phyloP scores from a whole-genome alignment of 2,329 filamentous ascomycete genomes.

The Pyrenophora teres region DNA sequence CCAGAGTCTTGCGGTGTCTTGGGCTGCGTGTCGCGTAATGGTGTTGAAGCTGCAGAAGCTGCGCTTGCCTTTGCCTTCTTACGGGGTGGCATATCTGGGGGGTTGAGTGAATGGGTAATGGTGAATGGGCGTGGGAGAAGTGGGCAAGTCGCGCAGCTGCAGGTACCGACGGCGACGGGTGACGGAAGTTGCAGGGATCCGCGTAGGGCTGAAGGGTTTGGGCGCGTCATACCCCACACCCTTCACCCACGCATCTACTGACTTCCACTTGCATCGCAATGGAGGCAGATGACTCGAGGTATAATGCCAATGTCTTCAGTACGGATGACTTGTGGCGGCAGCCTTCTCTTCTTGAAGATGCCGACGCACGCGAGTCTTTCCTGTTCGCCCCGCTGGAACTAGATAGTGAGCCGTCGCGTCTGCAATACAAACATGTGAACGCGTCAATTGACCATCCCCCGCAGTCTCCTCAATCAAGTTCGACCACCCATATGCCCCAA shows the following conservation, averaged over 20 bases:
- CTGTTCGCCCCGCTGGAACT: conserved; percentile 44
- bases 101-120: neutral
- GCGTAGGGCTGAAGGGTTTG: conserved; percentile 36
- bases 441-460: conserved; percentile 21
- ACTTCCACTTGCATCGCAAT: conserved; percentile 14
- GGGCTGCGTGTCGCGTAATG: conserved; percentile 48
- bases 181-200: conserved; percentile 22
- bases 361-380: conserved; percentile 28
- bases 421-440: conserved; percentile 13
- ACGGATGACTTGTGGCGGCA: conserved; percentile 65
- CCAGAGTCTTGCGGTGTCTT: conserved; percentile 48
- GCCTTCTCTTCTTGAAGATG: conserved; percentile 53
- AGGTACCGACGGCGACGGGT: neutral
- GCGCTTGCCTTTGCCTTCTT: conserved; percentile 67
- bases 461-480: conserved; percentile 44
- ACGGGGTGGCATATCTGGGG: conserved; percentile 65
- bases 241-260: conserved; percentile 3
- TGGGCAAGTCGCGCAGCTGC: conserved; percentile 6
- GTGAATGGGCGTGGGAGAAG: conserved; percentile 1
- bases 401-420: conserved; percentile 44
- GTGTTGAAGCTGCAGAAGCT: conserved; percentile 64
- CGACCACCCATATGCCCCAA: conserved; percentile 49
- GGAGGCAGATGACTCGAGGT: conserved; percentile 50
- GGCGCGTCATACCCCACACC: conserved; percentile 40
- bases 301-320: conserved; percentile 66